These are phyloP conservation scores for Claviceps capensis DNA, from an alignment of 2,329 filamentous ascomycete species.

Conservation along the genomic window DNA sequence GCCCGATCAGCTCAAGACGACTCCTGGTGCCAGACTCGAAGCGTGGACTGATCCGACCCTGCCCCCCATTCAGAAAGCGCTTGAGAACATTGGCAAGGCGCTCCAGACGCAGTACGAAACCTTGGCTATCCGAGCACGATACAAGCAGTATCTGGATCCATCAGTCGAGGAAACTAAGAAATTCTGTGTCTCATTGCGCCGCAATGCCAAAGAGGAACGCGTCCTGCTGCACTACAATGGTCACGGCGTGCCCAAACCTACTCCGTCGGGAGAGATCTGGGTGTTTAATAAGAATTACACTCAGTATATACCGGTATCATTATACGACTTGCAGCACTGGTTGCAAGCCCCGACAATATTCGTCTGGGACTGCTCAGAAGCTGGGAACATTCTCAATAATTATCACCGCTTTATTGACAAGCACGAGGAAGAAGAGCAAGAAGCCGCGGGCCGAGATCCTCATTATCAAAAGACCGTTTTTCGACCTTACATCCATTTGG, in stretches of 20 bases:
- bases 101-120: constrained; percentile 96
- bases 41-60: constrained; percentile 91
- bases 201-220: constrained; percentile 90
- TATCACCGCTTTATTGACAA: constrained; percentile 92
- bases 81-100: constrained; percentile 90
- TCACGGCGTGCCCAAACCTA: constrained; percentile 91
- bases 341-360: constrained; percentile 90
- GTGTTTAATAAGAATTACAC: constrained; percentile 99
- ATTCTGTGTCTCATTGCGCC: constrained; percentile 77
- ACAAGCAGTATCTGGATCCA: constrained; percentile 92
- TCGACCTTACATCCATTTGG: constrained; percentile 69
- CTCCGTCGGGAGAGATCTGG: constrained; percentile 93
- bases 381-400: constrained; percentile 87
- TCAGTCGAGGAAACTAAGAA: constrained; percentile 96
- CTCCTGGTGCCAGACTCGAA: constrained; percentile 82
- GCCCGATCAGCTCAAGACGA: constrained; percentile 92
- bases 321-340: constrained; percentile 94
- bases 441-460: constrained; percentile 62
- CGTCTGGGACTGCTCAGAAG: constrained; percentile 95
- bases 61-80: constrained; percentile 65
- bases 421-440: constrained; percentile 78
- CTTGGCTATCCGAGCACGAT: constrained; percentile 84
- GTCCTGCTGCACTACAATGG: constrained; percentile 99
- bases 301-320: constrained; percentile 91
- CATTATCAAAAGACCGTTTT: constrained; percentile 67